phyloP scores from a whole-genome alignment of 768 basidiomycete genomes.

The Russula earlei region DNA sequence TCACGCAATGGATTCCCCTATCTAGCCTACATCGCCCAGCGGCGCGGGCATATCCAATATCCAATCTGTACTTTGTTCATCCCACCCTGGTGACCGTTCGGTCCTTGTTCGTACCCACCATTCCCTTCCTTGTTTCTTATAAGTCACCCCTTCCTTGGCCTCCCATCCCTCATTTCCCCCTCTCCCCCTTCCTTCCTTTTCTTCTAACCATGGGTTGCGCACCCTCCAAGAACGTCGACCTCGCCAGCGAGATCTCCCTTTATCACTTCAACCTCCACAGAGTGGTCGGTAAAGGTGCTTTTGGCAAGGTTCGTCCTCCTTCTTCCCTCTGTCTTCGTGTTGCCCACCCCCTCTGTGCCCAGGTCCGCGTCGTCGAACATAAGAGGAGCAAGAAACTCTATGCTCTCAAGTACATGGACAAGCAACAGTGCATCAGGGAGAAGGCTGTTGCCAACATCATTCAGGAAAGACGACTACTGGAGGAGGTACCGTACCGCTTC shows the following conservation, averaged over 20 bases:
- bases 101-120: background rate
- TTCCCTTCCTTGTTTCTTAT: constrained; percentile 13
- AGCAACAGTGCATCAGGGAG: constrained; percentile 42
- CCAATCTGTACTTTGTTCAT: too few species aligned
- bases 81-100: too few species aligned
- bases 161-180: background rate
- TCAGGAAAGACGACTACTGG: constrained; percentile 42
- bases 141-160: constrained; percentile 5
- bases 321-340: background rate
- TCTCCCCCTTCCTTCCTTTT: background rate
- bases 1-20: too few species aligned
- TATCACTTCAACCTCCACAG: constrained; percentile 96
- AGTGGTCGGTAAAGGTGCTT: constrained; percentile 94
- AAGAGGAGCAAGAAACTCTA: constrained; percentile 42
- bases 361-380: constrained; percentile 52
- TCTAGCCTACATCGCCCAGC: too few species aligned
- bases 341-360: background rate
- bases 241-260: constrained; percentile 60
- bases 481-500: constrained; percentile 32
- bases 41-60: too few species aligned
- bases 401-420: constrained; percentile 52
- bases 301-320: constrained; percentile 72
- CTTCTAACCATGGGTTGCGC: constrained; percentile 25
- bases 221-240: constrained; percentile 41
- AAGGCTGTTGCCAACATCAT: constrained; percentile 43